Conservation (phyloP, 371 early-diverging fungal species). For the Mortierella sp. region DNA sequence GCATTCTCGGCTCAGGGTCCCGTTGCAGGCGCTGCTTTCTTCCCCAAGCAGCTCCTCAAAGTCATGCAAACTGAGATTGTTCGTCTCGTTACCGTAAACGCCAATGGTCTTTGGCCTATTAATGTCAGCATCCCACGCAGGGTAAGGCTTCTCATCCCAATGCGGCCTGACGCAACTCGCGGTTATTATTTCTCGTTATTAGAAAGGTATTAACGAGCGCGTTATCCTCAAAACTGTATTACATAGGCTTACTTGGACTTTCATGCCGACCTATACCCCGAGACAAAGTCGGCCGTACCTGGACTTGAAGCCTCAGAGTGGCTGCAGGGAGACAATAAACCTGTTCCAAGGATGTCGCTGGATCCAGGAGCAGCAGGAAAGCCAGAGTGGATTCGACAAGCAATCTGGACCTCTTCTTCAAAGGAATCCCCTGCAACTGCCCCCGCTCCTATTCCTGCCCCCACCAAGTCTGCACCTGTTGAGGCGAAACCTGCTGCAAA, state of each 20-base stretch:
- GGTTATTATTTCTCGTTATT: no score
- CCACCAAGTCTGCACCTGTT: neutral
- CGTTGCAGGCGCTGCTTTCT: conserved; percentile 70
- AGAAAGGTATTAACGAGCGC: neutral
- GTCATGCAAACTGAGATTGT: conserved; percentile 86
- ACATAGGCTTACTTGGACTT: conserved; percentile 79
- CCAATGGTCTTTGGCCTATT: conserved; percentile 75
- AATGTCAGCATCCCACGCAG: conserved; percentile 76
- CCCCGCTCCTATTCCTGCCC: neutral
- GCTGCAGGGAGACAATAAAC: conserved; percentile 66
- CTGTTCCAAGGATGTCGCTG: conserved; percentile 68
- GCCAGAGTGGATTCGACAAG: conserved; percentile 34
- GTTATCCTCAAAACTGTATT: neutral
- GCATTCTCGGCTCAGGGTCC: conserved; percentile 62
- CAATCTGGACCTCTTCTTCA: neutral
- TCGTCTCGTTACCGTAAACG: conserved; percentile 69
- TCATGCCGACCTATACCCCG: conserved; percentile 84
- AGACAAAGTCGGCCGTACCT: conserved; percentile 71
- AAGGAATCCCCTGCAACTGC: neutral
- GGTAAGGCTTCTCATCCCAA: conserved; percentile 32
- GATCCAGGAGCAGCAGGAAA: conserved; percentile 67
- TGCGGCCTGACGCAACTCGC: neutral
- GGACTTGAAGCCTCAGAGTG: conserved; percentile 70
- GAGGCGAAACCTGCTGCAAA: neutral
- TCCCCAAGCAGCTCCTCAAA: conserved; percentile 78